These are phyloP conservation scores for Stenocarpella maydis DNA, from an alignment of 2,329 filamentous ascomycete species.

Conservation along the genomic window DNA sequence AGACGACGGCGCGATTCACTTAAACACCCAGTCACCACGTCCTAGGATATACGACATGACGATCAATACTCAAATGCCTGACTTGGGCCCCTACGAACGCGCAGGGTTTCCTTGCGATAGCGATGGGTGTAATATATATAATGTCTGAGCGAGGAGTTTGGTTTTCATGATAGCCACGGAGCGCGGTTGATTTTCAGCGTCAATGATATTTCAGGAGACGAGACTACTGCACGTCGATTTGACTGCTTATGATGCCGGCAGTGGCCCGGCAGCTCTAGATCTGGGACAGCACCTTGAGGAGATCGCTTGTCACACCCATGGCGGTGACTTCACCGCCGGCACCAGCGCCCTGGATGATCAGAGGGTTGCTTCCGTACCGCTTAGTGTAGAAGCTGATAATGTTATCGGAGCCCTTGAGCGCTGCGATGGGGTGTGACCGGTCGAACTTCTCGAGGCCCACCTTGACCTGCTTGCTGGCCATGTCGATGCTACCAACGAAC, in stretches of 20 bases:
- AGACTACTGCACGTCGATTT: background rate
- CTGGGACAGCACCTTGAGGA: slow-evolving; percentile 86
- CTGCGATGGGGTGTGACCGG: slow-evolving; percentile 87
- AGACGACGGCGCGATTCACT: slow-evolving; percentile 37
- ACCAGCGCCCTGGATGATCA: slow-evolving; percentile 94
- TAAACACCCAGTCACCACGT: slow-evolving; percentile 36
- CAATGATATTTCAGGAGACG: slow-evolving; percentile 11
- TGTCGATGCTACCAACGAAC: slow-evolving; percentile 93
- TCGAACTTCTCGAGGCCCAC: slow-evolving; percentile 93
- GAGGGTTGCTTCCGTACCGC: slow-evolving; percentile 87
- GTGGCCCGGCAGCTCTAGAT: slow-evolving; percentile 53
- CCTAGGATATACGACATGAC: slow-evolving; percentile 26
- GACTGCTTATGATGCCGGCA: background rate
- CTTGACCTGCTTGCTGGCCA: slow-evolving; percentile 81
- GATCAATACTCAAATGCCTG: background rate
- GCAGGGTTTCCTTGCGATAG: slow-evolving; percentile 1
- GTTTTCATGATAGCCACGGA: background rate
- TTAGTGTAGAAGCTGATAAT: slow-evolving; percentile 99
- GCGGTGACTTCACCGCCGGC: slow-evolving; percentile 96
- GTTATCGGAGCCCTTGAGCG: slow-evolving; percentile 96
- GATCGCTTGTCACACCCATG: slow-evolving; percentile 94
- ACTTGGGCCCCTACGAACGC: background rate
- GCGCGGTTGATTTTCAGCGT: slow-evolving; percentile 8
- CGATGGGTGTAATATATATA: slow-evolving; percentile 3
- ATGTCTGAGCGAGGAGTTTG: slow-evolving; percentile 33